Evolutionary conservation across 805 yeast genomes (phyloP).

Genomic region (Teunomyces stri): DNA sequence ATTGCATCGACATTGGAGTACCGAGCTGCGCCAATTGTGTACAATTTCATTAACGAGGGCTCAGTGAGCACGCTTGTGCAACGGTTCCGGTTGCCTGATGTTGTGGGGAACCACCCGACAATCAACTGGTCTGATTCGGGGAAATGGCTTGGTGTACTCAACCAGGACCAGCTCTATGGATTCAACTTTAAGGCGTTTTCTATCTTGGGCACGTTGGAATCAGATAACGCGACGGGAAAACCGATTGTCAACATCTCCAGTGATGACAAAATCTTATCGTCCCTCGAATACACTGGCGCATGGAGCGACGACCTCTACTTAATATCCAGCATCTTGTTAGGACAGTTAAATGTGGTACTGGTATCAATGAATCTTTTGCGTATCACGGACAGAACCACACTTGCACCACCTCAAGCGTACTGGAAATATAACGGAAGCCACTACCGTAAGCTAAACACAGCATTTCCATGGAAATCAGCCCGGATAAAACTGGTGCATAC

Average conservation of each 20-base stretch:
- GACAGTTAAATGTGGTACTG: background rate
- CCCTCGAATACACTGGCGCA: background rate
- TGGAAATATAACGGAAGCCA: background rate
- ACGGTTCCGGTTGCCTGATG: slow-evolving; percentile 18
- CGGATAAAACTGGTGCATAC: background rate
- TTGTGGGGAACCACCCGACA: slow-evolving; percentile 7
- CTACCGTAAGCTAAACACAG: background rate
- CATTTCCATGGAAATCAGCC: background rate
- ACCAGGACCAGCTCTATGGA: slow-evolving; percentile 23
- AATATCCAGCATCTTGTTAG: background rate
- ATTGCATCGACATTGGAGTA: slow-evolving; percentile 23
- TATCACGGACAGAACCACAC: background rate
- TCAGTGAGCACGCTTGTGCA: slow-evolving; percentile 26
- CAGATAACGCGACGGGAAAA: background rate
- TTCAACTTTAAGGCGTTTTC: slow-evolving; percentile 26
- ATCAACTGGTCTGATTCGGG: slow-evolving; percentile 35
- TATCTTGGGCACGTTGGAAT: slow-evolving; percentile 18
- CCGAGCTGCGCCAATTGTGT: slow-evolving; percentile 14
- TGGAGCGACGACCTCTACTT: background rate
- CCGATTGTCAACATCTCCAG: background rate
- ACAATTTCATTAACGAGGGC: slow-evolving; percentile 34
- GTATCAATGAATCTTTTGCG: slow-evolving; percentile 1
- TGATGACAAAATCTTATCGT: background rate
- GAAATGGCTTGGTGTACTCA: slow-evolving; percentile 31
- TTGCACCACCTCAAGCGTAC: background rate